These are phyloP conservation scores for Penicillium salamii DNA, from an alignment of 495 filamentous ascomycete genomes.

Conservation along the genomic window DNA sequence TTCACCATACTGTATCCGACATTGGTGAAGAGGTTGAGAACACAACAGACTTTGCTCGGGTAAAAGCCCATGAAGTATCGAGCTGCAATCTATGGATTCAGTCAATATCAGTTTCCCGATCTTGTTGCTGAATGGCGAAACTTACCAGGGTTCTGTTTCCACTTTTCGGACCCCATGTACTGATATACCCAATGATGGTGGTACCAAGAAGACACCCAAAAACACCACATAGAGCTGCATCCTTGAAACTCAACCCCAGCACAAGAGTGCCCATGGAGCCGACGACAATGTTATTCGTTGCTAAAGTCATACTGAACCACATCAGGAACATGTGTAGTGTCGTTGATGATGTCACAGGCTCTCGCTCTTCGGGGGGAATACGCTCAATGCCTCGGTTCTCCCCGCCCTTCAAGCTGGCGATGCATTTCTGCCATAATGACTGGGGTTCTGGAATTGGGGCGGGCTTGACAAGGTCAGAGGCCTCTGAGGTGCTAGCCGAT, in stretches of 20 bases:
- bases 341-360: conserved; percentile 28
- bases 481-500: conserved; percentile 17
- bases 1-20: conserved; percentile 68
- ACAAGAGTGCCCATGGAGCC: conserved; percentile 67
- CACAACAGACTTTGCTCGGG: conserved; percentile 64
- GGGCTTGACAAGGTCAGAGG: conserved; percentile 7
- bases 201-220: conserved; percentile 62
- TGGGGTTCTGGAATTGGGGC: conserved; percentile 8
- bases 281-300: conserved; percentile 67
- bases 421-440: conserved; percentile 27
- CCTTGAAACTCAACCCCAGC: conserved; percentile 61
- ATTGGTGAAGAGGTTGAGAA: conserved; percentile 68
- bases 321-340: conserved; percentile 62
- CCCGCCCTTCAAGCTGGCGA: conserved; percentile 47
- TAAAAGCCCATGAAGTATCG: conserved; percentile 79
- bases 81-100: conserved; percentile 54
- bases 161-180: conserved; percentile 67
- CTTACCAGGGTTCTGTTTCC: conserved; percentile 70
- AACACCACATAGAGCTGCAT: conserved; percentile 61
- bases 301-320: conserved; percentile 73
- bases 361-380: conserved; percentile 54
- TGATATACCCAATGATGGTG: conserved; percentile 63
- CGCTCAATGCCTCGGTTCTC: conserved; percentile 69
- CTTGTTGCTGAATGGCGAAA: not conserved
- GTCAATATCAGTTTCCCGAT: not conserved